These are phyloP conservation scores for Entomortierella lignicola DNA, from an alignment of 192 early-diverging fungal species.

Conservation along the genomic window DNA sequence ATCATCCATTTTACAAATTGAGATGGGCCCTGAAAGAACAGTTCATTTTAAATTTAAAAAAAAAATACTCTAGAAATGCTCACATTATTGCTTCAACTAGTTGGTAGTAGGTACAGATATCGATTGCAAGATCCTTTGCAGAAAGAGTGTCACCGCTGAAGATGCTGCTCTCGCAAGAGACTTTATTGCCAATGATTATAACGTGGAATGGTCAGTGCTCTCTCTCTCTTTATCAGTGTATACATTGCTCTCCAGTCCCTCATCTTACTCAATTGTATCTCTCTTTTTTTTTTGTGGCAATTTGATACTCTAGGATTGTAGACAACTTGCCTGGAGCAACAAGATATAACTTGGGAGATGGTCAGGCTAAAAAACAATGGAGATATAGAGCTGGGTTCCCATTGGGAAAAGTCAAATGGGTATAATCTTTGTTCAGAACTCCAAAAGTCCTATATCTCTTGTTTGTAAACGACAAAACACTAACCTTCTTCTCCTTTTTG, in stretches of 20 bases:
- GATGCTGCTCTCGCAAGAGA: slow-evolving; percentile 59
- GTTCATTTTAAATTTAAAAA: neutral
- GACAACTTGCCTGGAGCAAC: slow-evolving; percentile 77
- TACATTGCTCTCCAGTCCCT: neutral
- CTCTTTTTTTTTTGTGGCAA: neutral
- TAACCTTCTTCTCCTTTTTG: too few species aligned
- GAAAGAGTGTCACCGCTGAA: slow-evolving; percentile 51
- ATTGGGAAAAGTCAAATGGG: slow-evolving; percentile 63
- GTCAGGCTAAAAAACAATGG: slow-evolving; percentile 37
- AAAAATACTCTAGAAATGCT: neutral
- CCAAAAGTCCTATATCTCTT: too few species aligned
- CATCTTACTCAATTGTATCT: neutral
- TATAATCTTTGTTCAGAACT: slow-evolving; percentile 2
- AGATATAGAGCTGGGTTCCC: slow-evolving; percentile 71
- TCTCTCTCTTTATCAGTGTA: neutral
- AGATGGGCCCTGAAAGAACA: too few species aligned
- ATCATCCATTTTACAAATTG: too few species aligned
- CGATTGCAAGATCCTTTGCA: slow-evolving; percentile 67
- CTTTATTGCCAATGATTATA: slow-evolving; percentile 69
- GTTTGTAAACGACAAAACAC: too few species aligned
- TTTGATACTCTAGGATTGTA: slow-evolving; percentile 56
- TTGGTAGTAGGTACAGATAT: slow-evolving; percentile 58
- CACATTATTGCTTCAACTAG: slow-evolving; percentile 9
- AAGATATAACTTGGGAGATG: slow-evolving; percentile 47
- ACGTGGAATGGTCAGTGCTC: slow-evolving; percentile 65